A percentile compares a stretch with the other conserved stretches of the same genome.
phyloP scores from a whole-genome alignment of 2,329 filamentous ascomycete genomes.

The Metarhizium anisopliae region DNA sequence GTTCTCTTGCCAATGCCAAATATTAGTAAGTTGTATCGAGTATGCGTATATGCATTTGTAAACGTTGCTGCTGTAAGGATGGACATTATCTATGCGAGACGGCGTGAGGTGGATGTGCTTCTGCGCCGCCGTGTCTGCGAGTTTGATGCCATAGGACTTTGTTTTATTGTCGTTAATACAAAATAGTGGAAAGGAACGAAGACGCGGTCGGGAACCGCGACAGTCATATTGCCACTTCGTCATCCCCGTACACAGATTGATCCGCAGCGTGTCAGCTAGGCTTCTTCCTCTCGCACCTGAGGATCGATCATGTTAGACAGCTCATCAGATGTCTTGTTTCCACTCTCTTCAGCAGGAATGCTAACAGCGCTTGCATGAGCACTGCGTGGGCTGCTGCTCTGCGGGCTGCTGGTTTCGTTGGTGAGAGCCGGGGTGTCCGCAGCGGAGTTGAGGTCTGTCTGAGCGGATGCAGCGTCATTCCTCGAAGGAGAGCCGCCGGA shows the following conservation, averaged over 20 bases:
- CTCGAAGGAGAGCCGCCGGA: slow-evolving; percentile 14
- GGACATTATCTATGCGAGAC: slow-evolving; percentile 2
- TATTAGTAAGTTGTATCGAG: slow-evolving; percentile 7
- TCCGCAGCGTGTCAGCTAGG: slow-evolving; percentile 10
- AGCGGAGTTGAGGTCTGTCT: slow-evolving; percentile 40
- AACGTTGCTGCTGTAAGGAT: not conserved
- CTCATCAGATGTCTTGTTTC: slow-evolving; percentile 13
- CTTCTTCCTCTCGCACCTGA: slow-evolving; percentile 22
- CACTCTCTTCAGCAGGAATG: slow-evolving; percentile 21
- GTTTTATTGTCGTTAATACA: slow-evolving; percentile 1
- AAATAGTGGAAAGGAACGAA: not conserved
- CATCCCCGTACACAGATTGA: not conserved
- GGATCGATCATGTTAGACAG: slow-evolving; percentile 9
- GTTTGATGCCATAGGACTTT: not conserved
- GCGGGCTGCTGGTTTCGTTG: slow-evolving; percentile 60
- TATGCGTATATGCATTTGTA: slow-evolving; percentile 5
- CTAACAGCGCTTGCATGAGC: slow-evolving; percentile 48
- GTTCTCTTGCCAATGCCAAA: not conserved
- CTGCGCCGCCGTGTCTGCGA: not conserved
- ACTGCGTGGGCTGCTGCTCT: slow-evolving; percentile 57
- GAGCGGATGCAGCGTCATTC: slow-evolving; percentile 25
- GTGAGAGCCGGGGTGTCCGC: slow-evolving; percentile 59
- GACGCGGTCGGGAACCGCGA: not conserved
- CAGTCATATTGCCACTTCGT: not conserved
- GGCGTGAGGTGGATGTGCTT: not conserved